These are phyloP conservation scores for Rhynchosporium secalis DNA, from an alignment of 2,329 filamentous ascomycete genomes.

Conservation along the genomic window DNA sequence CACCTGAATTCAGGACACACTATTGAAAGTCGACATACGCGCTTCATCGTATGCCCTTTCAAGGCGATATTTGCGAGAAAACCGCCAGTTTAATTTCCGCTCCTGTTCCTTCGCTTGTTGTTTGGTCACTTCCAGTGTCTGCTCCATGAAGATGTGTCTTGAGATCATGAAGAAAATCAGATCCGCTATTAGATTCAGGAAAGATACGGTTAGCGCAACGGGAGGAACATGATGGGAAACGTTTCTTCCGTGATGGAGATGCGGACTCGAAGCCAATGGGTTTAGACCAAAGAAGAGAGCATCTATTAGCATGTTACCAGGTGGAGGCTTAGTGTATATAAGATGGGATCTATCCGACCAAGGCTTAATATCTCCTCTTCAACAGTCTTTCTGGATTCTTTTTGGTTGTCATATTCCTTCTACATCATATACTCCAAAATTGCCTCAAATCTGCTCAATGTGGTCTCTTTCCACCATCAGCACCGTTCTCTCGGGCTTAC, in stretches of 20 bases:
- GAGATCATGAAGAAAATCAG: neutral
- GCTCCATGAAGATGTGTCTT: neutral
- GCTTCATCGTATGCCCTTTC: neutral
- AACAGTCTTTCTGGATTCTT: neutral
- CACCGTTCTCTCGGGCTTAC: constrained; percentile 10
- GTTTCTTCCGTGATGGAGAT: neutral
- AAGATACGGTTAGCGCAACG: neutral
- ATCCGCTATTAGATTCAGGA: neutral
- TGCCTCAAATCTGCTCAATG: constrained; percentile 9
- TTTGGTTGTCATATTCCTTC: neutral
- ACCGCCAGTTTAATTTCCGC: neutral
- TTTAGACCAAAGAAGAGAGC: neutral
- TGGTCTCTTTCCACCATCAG: neutral
- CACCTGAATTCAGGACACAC: constrained; percentile 4
- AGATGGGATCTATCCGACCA: neutral
- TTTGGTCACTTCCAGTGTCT: neutral
- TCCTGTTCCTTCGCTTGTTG: neutral
- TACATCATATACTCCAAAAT: neutral
- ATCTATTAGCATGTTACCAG: neutral
- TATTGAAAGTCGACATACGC: constrained; percentile 4
- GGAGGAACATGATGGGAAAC: neutral
- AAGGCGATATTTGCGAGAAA: neutral
- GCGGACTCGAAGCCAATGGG: neutral
- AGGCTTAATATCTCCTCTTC: neutral
- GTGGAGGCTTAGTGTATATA: neutral